Evolutionary conservation across 2,329 filamentous ascomycete genomes (phyloP), one percentile per base, ranked within the genome.

Genomic region (Cordyceps javanica): DNA sequence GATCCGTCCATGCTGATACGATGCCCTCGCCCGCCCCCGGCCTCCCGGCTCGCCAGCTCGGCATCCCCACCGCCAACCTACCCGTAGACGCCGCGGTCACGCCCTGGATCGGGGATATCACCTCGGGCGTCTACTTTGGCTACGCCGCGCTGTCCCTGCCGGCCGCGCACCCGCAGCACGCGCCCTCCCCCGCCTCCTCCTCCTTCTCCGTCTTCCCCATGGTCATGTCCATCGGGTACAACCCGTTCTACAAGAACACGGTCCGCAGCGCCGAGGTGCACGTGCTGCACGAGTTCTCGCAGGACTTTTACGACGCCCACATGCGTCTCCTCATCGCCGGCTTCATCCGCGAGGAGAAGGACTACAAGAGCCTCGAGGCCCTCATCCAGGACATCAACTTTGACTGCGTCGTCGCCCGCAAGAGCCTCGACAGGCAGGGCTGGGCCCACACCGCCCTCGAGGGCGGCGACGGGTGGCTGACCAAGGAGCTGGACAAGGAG

Each of bases 1-100:
- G 50, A 60, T n/a, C n/a, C n/a, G n/a, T n/a, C n/a, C n/a, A n/a
- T n/a, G n/a, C n/a, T n/a, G n/a, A n/a, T n/a, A n/a, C n/a, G n/a
- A n/a, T n/a, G n/a, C n/a, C n/a, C n/a, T n/a, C n/a, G n/a, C n/a
- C n/a, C 60, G 42, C 21, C 36, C 11, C 13, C 16, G 28, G 32
- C 19, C 16, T 21, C 30, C 25, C 21, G 41, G 32, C 34, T 7
- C 23, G 13, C 50, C 60, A 95, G 86, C 89, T 97, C 69, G 93
- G 93, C 65, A 97, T 97, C 70, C 94, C 94, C 2, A 97, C 94
- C 2, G 94, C 94, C 69, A 99, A 97, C 77, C 85, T 97, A 45
- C 85, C 85, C 65, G 87, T 93, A 52, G 86, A 88, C 71, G 78
- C 80, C 55, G 67, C 83, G 66, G 71, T 79, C 7, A 74, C 78